phyloP scores from a whole-genome alignment of 2,329 filamentous ascomycete genomes.

The Colletotrichum euphorbiae region DNA sequence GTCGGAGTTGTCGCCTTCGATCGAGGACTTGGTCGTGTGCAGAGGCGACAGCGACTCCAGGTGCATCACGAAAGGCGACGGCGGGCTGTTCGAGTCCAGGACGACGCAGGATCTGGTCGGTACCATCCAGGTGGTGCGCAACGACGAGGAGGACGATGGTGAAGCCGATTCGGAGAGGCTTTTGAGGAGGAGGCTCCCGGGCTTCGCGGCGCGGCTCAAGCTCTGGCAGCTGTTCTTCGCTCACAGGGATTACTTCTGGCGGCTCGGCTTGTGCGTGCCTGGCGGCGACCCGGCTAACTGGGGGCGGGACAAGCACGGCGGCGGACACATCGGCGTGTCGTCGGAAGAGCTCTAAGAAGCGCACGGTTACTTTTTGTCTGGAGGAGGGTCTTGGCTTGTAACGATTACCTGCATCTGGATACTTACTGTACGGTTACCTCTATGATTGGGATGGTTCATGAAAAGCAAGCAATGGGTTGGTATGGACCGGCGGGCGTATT shows the following conservation, averaged over 20 bases:
- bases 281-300: conserved; percentile 79
- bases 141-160: neutral
- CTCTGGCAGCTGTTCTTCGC: conserved; percentile 95
- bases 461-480: neutral
- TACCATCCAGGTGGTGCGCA: neutral
- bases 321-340: conserved; percentile 35
- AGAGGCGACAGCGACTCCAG: conserved; percentile 74
- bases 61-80: conserved; percentile 75
- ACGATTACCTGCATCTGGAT: neutral
- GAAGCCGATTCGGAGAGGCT: conserved; percentile 43
- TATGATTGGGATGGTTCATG: neutral
- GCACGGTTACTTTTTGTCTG: neutral
- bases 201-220: conserved; percentile 71
- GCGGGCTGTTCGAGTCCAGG: conserved; percentile 45
- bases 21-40: conserved; percentile 78
- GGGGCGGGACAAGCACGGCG: conserved; percentile 60
- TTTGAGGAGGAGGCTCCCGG: conserved; percentile 59
- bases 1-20: conserved; percentile 72
- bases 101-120: conserved; percentile 44
- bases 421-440: conserved; percentile 12
- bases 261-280: conserved; percentile 88
- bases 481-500: neutral
- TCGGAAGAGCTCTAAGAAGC: conserved; percentile 30
- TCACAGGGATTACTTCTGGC: conserved; percentile 97
- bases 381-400: neutral